Percentiles rank a stretch among this genome's conserved stretches.
phyloP scores from a whole-genome alignment of 73 alveolate species.

The Tetrahymena borealis region DNA sequence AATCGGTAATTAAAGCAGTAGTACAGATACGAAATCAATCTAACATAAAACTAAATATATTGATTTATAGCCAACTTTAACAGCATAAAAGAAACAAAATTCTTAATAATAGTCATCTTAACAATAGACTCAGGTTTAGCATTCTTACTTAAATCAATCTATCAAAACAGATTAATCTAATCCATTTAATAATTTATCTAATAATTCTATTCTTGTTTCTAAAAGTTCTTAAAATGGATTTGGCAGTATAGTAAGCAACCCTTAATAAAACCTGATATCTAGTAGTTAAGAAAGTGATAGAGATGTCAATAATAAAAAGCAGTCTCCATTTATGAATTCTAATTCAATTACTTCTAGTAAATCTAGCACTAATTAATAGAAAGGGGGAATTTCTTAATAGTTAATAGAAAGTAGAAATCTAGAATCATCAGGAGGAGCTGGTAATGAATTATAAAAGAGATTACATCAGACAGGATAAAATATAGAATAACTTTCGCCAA shows the following conservation, averaged over 20 bases:
- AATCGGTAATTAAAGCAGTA: background rate
- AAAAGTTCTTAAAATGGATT: background rate
- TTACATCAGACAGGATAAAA: background rate
- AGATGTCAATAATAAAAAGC: background rate
- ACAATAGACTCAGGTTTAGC: background rate
- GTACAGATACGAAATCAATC: background rate
- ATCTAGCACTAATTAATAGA: background rate
- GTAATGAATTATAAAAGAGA: background rate
- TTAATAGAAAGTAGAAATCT: background rate
- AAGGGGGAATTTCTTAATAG: background rate
- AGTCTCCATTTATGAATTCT: background rate
- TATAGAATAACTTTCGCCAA: background rate
- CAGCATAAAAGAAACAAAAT: background rate
- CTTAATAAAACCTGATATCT: background rate
- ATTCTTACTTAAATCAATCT: background rate
- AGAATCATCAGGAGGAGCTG: background rate
- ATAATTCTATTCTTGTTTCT: background rate
- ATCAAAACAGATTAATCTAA: background rate
- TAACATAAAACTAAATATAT: background rate
- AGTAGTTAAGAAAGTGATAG: background rate
- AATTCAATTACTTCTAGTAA: background rate
- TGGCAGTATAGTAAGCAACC: background rate
- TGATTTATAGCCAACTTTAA: background rate
- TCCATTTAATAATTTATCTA: background rate
- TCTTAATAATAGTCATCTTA: background rate